These are phyloP conservation scores for Fusarium mundagurra DNA, from an alignment of 2,329 filamentous ascomycete genomes.

Conservation along the genomic window DNA sequence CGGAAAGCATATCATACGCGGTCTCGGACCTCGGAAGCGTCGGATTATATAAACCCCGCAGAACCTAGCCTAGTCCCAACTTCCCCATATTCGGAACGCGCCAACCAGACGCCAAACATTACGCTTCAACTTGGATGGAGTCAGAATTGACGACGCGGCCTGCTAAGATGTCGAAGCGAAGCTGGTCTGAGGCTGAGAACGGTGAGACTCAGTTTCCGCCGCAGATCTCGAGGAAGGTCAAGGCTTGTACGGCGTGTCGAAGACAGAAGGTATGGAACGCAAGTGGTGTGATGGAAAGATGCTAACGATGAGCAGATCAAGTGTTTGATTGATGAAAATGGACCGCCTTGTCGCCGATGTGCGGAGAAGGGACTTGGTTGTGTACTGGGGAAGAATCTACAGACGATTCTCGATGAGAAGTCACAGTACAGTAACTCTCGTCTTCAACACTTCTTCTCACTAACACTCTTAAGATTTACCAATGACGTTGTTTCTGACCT, in stretches of 20 bases:
- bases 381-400: constrained; percentile 51
- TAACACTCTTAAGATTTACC: not conserved
- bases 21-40: not conserved
- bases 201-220: constrained; percentile 16
- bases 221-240: constrained; percentile 49
- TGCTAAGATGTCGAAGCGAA: constrained; percentile 24
- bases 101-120: constrained; percentile 30
- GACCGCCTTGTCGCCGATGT: constrained; percentile 51
- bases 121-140: not conserved
- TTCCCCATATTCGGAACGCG: constrained; percentile 1
- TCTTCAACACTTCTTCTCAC: not conserved
- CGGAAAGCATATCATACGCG: not conserved
- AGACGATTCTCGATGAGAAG: constrained; percentile 51
- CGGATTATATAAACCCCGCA: constrained; percentile 34
- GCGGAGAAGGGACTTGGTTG: constrained; percentile 47
- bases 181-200: constrained; percentile 25
- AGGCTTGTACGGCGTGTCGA: constrained; percentile 51
- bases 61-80: not conserved
- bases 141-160: not conserved
- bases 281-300: not conserved
- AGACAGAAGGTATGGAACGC: constrained; percentile 47
- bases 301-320: constrained; percentile 45
- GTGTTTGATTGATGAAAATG: constrained; percentile 50
- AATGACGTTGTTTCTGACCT: constrained; percentile 17
- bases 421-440: constrained; percentile 40